Evolutionary conservation across 805 yeast genomes (phyloP), one percentile per base, ranked within the genome.

Genomic region (Metschnikowia gelsemii): DNA sequence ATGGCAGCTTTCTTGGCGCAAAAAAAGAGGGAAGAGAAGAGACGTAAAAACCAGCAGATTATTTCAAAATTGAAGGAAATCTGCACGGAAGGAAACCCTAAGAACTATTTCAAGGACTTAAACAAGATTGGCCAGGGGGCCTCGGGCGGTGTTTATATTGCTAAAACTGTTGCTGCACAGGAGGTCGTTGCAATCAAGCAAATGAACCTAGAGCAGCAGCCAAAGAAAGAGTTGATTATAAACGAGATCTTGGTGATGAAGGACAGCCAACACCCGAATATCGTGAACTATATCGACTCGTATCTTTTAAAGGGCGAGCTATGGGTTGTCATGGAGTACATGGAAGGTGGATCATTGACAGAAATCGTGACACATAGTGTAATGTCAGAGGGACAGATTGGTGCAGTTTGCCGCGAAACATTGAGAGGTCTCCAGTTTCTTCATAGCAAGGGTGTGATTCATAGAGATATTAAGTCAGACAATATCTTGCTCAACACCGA

Each of bases 291-390:
- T 37, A 52, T 52, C 23, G 56, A 52, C 32, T 45, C 50, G 13
- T 52, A 46, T 24, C 61, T 86, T 39, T 66, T 86, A 42, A 80
- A 78, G 45, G 87, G 86, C 32, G 89, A 84, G 52, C 71, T 93
- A 41, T 93, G 99, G 99, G 98, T 93, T 8, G 81, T 93, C 16
- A 93, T 93, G 99, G 99, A 93, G 64, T 93, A 87, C 60, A 93
- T 93, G 99, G 97, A 93, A 62, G 99, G 99, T 47, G 99, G 99
- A 2, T 84, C 95, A 0, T 72, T 93, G 52, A 91, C 99, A 0
- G 99, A 93, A 65, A 91, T 93, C 24, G 96, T 93, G 13, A 87
- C 96, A 0, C 90, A 90, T 60, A 79, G 80, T 59, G 84, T 83
- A 38, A 80, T 93, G 84, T 80, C 95, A 2, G 99, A 93, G 57